Percentiles rank a stretch among this genome's conserved stretches.
These are phyloP conservation scores for Erysimum cheiri DNA, from an alignment of 441 rosid species.

Conservation along the genomic window DNA sequence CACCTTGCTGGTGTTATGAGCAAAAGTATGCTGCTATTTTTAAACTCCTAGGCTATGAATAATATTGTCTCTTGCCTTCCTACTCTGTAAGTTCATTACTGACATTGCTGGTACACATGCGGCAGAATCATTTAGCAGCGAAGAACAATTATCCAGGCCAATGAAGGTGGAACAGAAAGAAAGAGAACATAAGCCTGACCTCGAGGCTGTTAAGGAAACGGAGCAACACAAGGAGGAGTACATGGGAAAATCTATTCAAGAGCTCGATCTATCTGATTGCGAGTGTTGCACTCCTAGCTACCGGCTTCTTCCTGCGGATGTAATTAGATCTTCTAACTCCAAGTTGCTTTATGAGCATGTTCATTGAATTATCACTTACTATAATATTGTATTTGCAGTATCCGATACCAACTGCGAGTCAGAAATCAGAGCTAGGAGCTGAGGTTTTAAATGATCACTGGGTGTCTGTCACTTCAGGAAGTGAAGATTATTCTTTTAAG, in stretches of 20 bases:
- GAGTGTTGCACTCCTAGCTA: slow-evolving; percentile 97
- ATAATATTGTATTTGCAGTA: slow-evolving; percentile 60
- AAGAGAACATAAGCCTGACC: slow-evolving; percentile 67
- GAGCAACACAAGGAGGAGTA: slow-evolving; percentile 81
- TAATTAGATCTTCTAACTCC: slow-evolving; percentile 46
- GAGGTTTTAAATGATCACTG: slow-evolving; percentile 95
- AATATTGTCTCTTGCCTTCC: slow-evolving; percentile 19
- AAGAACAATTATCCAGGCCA: slow-evolving; percentile 61
- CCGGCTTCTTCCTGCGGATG: slow-evolving; percentile 90
- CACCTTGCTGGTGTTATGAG: slow-evolving; percentile 83
- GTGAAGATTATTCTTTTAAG: slow-evolving; percentile 98
- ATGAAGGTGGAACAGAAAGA: slow-evolving; percentile 79
- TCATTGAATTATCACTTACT: slow-evolving; percentile 19
- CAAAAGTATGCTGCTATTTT: slow-evolving; percentile 74
- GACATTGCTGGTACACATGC: slow-evolving; percentile 37
- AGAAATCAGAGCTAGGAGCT: slow-evolving; percentile 85
- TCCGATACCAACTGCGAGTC: slow-evolving; percentile 83
- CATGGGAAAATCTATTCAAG: slow-evolving; percentile 89
- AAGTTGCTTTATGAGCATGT: slow-evolving; percentile 30
- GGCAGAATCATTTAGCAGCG: slow-evolving; percentile 67
- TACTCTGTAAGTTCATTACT: slow-evolving; percentile 31
- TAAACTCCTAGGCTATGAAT: slow-evolving; percentile 22
- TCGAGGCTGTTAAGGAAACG: slow-evolving; percentile 65
- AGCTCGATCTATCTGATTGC: slow-evolving; percentile 95
- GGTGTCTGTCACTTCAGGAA: slow-evolving; percentile 99